phyloP scores from a whole-genome alignment of 2,329 filamentous ascomycete genomes.

The Colletotrichum endophyticum region DNA sequence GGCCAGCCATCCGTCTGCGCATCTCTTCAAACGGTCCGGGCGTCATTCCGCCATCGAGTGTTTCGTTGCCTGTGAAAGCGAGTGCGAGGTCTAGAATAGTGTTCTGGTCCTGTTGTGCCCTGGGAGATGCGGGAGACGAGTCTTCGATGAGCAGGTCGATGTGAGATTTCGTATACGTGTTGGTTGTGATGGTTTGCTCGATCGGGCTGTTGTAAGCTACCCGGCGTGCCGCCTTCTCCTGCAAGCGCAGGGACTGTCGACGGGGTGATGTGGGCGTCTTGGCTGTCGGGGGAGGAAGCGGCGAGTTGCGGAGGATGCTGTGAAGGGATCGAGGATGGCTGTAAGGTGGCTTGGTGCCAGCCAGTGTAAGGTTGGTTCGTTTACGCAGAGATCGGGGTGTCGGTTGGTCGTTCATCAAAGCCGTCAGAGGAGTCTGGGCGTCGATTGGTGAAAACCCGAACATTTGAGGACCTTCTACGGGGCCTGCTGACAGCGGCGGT shows the following conservation, averaged over 20 bases:
- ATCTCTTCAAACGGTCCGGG: conserved; percentile 69
- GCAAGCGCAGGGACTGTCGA: conserved; percentile 58
- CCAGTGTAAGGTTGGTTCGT: conserved; percentile 35
- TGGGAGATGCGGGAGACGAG: conserved; percentile 51
- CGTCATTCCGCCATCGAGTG: conserved; percentile 65
- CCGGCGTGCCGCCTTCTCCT: conserved; percentile 58
- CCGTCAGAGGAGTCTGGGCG: conserved; percentile 23
- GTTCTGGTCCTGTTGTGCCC: conserved; percentile 38
- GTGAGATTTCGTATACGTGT: conserved; percentile 66
- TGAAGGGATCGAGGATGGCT: conserved; percentile 62
- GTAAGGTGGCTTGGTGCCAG: conserved; percentile 53
- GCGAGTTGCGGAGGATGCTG: conserved; percentile 71
- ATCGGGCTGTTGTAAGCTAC: conserved; percentile 69
- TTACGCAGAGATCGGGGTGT: conserved; percentile 41
- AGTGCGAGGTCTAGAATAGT: conserved; percentile 52
- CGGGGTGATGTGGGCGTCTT: conserved; percentile 57
- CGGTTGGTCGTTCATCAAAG: neutral
- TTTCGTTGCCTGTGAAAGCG: conserved; percentile 58
- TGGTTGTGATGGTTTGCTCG: conserved; percentile 67
- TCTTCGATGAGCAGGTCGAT: conserved; percentile 68
- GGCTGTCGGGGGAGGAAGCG: conserved; percentile 58
- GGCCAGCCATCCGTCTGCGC: conserved; percentile 59
- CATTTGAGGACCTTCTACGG: conserved; percentile 46
- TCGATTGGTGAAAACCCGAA: conserved; percentile 52
- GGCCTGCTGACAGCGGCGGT: conserved; percentile 60